Conservation (phyloP, 2,329 filamentous ascomycete species). For the Venturia carpophila region DNA sequence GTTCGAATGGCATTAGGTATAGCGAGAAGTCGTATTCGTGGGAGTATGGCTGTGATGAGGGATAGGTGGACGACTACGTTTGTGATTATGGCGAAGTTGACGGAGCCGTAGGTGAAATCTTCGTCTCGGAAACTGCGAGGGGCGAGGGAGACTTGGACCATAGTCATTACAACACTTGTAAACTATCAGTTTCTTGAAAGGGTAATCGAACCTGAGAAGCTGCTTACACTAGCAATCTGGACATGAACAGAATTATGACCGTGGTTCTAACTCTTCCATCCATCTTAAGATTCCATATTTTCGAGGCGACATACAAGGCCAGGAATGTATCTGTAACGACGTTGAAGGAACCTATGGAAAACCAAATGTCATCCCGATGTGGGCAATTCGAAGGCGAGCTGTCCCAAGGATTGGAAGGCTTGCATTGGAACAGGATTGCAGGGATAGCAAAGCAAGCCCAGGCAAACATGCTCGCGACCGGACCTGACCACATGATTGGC, state of each 20-base stretch:
- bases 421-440: background rate
- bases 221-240: background rate
- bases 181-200: background rate
- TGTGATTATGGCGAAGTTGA: constrained; percentile 1
- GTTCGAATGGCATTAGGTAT: background rate
- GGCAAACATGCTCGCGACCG: background rate
- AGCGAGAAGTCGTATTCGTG: constrained; percentile 3
- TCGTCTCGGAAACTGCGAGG: background rate
- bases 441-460: background rate
- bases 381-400: background rate
- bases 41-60: constrained; percentile 11
- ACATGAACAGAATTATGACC: background rate
- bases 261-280: background rate
- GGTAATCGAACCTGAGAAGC: no score
- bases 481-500: background rate
- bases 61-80: constrained; percentile 5
- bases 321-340: background rate
- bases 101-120: background rate
- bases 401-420: background rate
- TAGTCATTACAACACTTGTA: background rate
- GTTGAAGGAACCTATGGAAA: background rate
- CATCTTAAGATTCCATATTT: constrained; percentile 10
- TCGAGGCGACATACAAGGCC: background rate
- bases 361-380: background rate
- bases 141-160: background rate